Evolutionary conservation across 176 grass and related monocot genomes (phyloP).

Genomic region (Rhynchospora breviuscula): DNA sequence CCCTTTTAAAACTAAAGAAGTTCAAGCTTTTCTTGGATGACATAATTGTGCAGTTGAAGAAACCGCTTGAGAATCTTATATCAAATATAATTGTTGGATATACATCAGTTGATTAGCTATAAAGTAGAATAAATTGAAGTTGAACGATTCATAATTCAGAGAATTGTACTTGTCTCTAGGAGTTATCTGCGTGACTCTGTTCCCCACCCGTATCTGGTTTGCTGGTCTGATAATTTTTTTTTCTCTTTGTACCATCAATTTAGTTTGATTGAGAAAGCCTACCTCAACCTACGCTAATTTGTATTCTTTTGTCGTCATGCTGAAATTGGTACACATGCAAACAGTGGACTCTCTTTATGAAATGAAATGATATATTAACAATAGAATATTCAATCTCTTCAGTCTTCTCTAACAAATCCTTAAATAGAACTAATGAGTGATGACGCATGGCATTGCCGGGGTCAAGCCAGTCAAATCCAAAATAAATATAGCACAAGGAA

Average conservation of each 20-base stretch:
- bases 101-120: background rate
- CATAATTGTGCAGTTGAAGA: background rate
- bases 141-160: background rate
- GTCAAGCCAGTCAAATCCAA: background rate
- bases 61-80: background rate
- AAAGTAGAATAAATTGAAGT: background rate
- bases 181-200: conserved; percentile 5
- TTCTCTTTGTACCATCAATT: background rate
- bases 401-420: background rate
- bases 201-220: background rate
- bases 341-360: background rate
- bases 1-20: background rate
- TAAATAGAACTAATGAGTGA: background rate
- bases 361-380: background rate
- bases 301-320: background rate
- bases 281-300: background rate
- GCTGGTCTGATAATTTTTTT: background rate
- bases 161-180: conserved; percentile 15
- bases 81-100: background rate
- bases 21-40: background rate
- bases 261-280: conserved; percentile 5
- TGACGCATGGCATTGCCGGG: background rate
- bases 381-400: background rate
- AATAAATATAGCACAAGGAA: background rate
- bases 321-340: conserved; percentile 9